Percentiles rank a stretch among this genome's conserved stretches.
phyloP scores from a whole-genome alignment of 2,329 filamentous ascomycete species.

The Neopestalotiopsis rosae region DNA sequence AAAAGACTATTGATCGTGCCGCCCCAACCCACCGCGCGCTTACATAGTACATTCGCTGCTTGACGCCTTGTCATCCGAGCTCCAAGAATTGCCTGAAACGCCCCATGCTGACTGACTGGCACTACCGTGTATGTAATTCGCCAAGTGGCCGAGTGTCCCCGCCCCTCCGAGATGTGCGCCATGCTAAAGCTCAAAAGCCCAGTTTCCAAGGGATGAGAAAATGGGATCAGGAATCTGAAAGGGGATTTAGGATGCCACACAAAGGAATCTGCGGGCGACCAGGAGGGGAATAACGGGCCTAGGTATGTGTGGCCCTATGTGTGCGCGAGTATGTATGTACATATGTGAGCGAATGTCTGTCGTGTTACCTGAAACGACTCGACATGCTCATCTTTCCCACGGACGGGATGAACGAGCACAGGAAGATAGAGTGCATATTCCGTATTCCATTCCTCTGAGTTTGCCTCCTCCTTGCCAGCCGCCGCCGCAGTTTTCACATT shows the following conservation, averaged over 20 bases:
- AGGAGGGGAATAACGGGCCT: not conserved
- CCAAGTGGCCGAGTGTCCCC: not conserved
- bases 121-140: not conserved
- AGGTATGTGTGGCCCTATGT: not conserved
- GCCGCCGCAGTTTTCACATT: not conserved
- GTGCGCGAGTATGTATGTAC: not conserved
- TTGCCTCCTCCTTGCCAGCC: not conserved
- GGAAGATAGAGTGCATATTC: not conserved
- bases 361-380: not conserved
- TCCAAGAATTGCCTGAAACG: not conserved
- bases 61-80: not conserved
- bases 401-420: not conserved
- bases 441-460: not conserved
- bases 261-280: not conserved
- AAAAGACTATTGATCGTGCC: not conserved
- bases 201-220: not conserved
- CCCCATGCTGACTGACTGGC: not conserved
- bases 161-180: not conserved
- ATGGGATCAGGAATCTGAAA: not conserved
- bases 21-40: not conserved
- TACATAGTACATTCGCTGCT: not conserved
- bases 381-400: not conserved
- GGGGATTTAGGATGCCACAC: not conserved
- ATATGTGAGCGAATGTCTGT: not conserved
- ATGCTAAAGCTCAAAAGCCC: not conserved